Evolutionary conservation across 139 green algal genomes (phyloP).

Genomic region (Pycnococcus provasolii): DNA sequence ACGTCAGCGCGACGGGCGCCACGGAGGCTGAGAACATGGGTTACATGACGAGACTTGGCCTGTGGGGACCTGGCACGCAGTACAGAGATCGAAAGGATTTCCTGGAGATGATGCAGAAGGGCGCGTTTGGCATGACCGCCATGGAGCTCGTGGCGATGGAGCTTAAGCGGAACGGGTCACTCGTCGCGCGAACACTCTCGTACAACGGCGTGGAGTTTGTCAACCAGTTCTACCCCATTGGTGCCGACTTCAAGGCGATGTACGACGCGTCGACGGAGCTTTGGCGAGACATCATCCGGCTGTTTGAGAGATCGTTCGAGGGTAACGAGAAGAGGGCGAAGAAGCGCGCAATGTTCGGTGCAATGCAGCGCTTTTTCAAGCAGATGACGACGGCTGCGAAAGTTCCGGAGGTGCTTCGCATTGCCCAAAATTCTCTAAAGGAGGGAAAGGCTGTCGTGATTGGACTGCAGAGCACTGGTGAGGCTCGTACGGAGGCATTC

Average conservation of each 20-base stretch:
- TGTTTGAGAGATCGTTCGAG: too few species aligned
- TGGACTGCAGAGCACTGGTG: constrained; percentile 69
- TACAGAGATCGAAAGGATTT: constrained; percentile 52
- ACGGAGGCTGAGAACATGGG: constrained; percentile 26
- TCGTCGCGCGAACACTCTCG: constrained; percentile 60
- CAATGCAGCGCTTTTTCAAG: constrained; percentile 54
- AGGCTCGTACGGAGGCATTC: constrained; percentile 32
- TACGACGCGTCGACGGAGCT: too few species aligned
- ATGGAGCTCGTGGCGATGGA: constrained; percentile 48
- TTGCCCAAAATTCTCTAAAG: neutral
- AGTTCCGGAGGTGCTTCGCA: constrained; percentile 49
- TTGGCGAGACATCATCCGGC: too few species aligned
- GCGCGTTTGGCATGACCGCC: constrained; percentile 31
- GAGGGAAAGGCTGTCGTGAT: constrained; percentile 56
- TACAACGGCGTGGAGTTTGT: constrained; percentile 74
- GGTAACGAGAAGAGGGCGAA: too few species aligned
- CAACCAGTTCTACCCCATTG: constrained; percentile 11
- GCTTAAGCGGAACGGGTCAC: constrained; percentile 70
- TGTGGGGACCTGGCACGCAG: constrained; percentile 23
- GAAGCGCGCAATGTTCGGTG: too few species aligned
- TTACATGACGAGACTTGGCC: constrained; percentile 21
- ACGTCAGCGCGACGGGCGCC: constrained; percentile 19
- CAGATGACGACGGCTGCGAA: constrained; percentile 71
- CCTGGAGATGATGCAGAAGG: constrained; percentile 55
- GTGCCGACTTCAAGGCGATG: too few species aligned